Conservation (phyloP, 352 stramenopile species). For the Globisporangium alternatum region DNA sequence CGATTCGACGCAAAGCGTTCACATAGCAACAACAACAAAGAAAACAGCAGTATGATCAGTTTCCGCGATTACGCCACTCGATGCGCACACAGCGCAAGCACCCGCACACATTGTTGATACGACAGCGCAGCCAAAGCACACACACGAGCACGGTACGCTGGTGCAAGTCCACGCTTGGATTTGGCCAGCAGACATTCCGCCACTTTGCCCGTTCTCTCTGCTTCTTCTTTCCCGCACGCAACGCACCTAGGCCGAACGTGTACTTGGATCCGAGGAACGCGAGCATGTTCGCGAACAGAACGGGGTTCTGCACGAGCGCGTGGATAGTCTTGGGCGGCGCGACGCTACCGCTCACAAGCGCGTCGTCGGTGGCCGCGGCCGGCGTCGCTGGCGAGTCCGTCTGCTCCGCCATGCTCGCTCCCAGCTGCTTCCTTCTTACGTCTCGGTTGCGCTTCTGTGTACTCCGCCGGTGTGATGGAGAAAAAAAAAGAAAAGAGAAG, state of each 20-base stretch:
- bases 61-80: background rate
- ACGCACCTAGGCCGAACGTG: slow-evolving; percentile 43
- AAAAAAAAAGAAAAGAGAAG: slow-evolving; percentile 5
- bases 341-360: slow-evolving; percentile 8
- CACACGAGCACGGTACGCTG: background rate
- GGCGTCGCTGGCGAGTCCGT: slow-evolving; percentile 5
- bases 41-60: slow-evolving; percentile 3
- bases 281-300: slow-evolving; percentile 60
- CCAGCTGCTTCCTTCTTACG: background rate
- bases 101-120: background rate
- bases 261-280: slow-evolving; percentile 63
- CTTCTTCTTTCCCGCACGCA: slow-evolving; percentile 4
- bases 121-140: background rate
- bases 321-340: slow-evolving; percentile 24
- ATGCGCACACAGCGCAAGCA: too few species aligned
- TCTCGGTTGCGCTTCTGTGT: slow-evolving; percentile 4
- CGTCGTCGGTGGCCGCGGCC: background rate
- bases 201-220: background rate
- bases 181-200: background rate
- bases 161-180: background rate
- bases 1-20: background rate
- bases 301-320: slow-evolving; percentile 46
- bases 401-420: slow-evolving; percentile 15
- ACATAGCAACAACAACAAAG: background rate
- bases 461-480: background rate